Evolutionary conservation across 306 rosid genomes (phyloP).

Genomic region (Prunus kanzakura): DNA sequence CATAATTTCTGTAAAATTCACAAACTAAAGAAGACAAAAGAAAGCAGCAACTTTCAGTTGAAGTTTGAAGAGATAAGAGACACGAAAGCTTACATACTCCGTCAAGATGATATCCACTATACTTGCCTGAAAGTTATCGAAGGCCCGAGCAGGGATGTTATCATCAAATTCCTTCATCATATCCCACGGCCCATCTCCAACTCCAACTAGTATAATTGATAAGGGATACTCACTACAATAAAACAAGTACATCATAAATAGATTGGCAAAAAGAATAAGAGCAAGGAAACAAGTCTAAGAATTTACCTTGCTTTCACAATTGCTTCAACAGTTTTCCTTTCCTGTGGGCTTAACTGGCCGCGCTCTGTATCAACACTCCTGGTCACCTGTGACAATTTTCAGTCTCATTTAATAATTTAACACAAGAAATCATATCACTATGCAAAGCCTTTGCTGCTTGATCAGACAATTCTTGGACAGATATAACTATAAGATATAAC

Average conservation of each 20-base stretch:
- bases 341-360: constrained; percentile 89
- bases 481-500: not conserved
- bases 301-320: constrained; percentile 89
- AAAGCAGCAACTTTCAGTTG: constrained; percentile 7
- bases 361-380: constrained; percentile 78
- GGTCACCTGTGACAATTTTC: constrained; percentile 59
- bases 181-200: constrained; percentile 99
- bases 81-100: not conserved
- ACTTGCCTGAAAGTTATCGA: constrained; percentile 91
- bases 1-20: constrained; percentile 92
- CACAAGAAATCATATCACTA: not conserved
- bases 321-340: constrained; percentile 82
- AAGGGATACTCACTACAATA: constrained; percentile 67
- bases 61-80: constrained; percentile 4
- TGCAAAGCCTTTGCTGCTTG: not conserved
- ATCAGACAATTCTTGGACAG: not conserved
- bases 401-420: constrained; percentile 15
- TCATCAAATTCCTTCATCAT: constrained; percentile 93
- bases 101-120: constrained; percentile 18
- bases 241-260: constrained; percentile 10
- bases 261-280: not conserved
- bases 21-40: constrained; percentile 57
- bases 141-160: constrained; percentile 85
- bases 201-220: constrained; percentile 89
- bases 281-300: constrained; percentile 1